Base-by-base conservation (phyloP, 2,329 filamentous ascomycete species). In the Clonostachys byssicola region DNA sequence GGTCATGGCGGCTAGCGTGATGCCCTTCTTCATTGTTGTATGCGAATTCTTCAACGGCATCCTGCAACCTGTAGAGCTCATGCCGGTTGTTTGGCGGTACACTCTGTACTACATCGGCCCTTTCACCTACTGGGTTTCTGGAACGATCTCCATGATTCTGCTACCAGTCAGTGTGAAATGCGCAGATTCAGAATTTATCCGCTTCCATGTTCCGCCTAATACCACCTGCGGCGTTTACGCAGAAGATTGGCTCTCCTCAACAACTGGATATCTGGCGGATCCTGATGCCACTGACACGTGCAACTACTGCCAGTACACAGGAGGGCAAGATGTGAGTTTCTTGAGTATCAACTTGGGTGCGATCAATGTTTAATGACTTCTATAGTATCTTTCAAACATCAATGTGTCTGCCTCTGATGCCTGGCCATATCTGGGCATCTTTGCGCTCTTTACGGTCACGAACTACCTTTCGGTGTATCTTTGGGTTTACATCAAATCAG, bases 31-130 rank as follows among this genome's bases (percentile, higher is more conserved):
- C 75, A 86, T 90, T 68, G 80, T 89, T 60, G 81, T 88, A 69
- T 82, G 86, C 58, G 75, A 75, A 36, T 65, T 87, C 23, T 89
- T 89, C 74, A 89, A 88, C 67, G 86, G 87, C 73, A 83, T 46
- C 30, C 16, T 46, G 16, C 34, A 34, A 1, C 65, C 65, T 46
- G 52, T 64, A 9, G 30, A 14, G 9, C 44, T 40, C 50, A 70
- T 90, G 2, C 86, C 86, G 0, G 74, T 79, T 0, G 89, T 90
- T 68, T 91, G 86, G 86, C 80, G 81, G 51, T 89, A 88, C 67
- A 89, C 44, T 42, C 17, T 89, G 85, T 67, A 89, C 63, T 75
- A 80, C 33, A 71, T 81, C 12, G 82, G 78, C 1, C 84, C 83
- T 0, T 83, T 88, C 50, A 86, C 82, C 0, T 89, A 88, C 62